These are phyloP conservation scores for Capsella rubella DNA, from an alignment of 441 rosid genomes.

Conservation along the genomic window DNA sequence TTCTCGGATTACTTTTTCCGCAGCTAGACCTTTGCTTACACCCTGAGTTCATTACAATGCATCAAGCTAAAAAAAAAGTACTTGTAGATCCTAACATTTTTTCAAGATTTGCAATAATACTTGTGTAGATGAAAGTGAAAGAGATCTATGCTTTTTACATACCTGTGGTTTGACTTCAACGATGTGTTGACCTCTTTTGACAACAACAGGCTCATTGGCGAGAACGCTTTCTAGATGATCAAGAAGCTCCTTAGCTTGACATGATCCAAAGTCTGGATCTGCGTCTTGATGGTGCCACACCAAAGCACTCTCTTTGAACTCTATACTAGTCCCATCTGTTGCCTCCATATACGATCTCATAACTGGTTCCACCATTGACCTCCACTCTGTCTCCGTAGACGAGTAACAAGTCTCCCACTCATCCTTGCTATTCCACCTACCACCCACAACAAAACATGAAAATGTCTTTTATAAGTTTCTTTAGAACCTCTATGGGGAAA, in stretches of 20 bases:
- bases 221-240: conserved; percentile 67
- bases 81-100: neutral
- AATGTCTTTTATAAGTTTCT: neutral
- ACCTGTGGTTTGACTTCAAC: conserved; percentile 70
- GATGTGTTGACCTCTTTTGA: conserved; percentile 57
- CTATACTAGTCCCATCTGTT: conserved; percentile 65
- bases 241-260: conserved; percentile 64
- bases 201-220: conserved; percentile 59
- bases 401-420: conserved; percentile 56
- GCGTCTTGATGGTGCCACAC: conserved; percentile 72
- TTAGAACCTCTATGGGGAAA: neutral
- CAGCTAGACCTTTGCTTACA: conserved; percentile 65
- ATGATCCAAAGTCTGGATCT: conserved; percentile 61
- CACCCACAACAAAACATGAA: neutral
- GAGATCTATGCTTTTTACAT: neutral
- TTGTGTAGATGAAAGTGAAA: conserved; percentile 2
- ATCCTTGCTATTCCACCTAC: conserved; percentile 52
- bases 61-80: too few relatives aligned
- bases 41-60: conserved; percentile 49
- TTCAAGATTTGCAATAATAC: neutral
- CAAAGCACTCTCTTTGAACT: conserved; percentile 62
- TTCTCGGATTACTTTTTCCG: conserved; percentile 52
- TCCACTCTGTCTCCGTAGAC: conserved; percentile 51
- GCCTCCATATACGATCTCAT: conserved; percentile 63
- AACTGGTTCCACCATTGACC: conserved; percentile 52